A percentile compares a stretch with the other conserved stretches of the same genome.
These are phyloP conservation scores for Corynascus novoguineensis DNA, from an alignment of 495 filamentous ascomycete genomes.

Conservation along the genomic window DNA sequence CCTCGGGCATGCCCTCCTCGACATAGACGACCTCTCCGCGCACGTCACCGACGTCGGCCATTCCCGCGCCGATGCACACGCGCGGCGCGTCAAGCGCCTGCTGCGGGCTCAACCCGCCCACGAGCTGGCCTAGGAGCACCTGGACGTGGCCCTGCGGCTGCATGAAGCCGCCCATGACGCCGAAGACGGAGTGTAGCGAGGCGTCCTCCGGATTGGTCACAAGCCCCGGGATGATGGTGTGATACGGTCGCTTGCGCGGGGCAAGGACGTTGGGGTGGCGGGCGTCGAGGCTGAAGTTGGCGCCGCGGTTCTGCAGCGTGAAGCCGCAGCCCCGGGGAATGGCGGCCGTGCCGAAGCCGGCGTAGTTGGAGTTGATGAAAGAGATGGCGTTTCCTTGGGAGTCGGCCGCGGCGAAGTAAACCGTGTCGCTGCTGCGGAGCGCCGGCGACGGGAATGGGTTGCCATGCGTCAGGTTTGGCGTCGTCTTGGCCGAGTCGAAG, in stretches of 20 bases:
- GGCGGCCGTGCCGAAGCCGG: slow-evolving; percentile 82
- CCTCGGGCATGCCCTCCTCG: slow-evolving; percentile 75
- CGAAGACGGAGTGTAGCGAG: slow-evolving; percentile 75
- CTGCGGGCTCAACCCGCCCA: slow-evolving; percentile 80
- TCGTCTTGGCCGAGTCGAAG: slow-evolving; percentile 31
- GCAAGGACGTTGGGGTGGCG: slow-evolving; percentile 73
- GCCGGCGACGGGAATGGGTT: slow-evolving; percentile 45
- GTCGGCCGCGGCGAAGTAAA: slow-evolving; percentile 88
- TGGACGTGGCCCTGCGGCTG: slow-evolving; percentile 98
- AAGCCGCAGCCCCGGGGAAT: slow-evolving; percentile 81
- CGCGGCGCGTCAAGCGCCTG: slow-evolving; percentile 85
- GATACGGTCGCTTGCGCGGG: slow-evolving; percentile 86
- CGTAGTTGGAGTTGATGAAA: slow-evolving; percentile 96
- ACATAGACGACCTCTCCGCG: slow-evolving; percentile 55
- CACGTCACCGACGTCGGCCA: slow-evolving; percentile 44
- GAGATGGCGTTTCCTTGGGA: slow-evolving; percentile 77
- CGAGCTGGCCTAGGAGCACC: slow-evolving; percentile 83
- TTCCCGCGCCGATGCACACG: slow-evolving; percentile 71
- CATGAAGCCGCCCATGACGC: slow-evolving; percentile 99
- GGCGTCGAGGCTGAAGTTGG: slow-evolving; percentile 64
- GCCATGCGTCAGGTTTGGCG: slow-evolving; percentile 45
- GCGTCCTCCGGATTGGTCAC: slow-evolving; percentile 70
- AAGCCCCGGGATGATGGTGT: slow-evolving; percentile 94
- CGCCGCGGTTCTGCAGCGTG: slow-evolving; percentile 90
- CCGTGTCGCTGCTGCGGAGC: slow-evolving; percentile 73